phyloP scores from a whole-genome alignment of 2,329 filamentous ascomycete genomes.

The Ceratocystis albifundus region DNA sequence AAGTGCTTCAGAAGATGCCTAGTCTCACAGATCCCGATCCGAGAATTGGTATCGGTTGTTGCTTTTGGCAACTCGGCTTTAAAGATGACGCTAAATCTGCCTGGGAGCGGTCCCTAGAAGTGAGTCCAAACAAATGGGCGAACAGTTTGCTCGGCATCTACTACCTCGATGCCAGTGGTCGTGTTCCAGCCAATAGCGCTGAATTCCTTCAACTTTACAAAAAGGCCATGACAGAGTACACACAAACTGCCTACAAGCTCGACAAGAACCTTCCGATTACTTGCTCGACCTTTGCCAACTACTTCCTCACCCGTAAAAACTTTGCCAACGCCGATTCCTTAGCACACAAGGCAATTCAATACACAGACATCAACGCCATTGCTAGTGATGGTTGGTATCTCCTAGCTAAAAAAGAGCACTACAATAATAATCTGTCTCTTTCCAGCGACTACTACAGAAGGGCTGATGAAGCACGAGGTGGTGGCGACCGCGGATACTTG shows the following conservation, averaged over 20 bases:
- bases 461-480: slow-evolving; percentile 83
- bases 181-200: slow-evolving; percentile 69
- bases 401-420: slow-evolving; percentile 82
- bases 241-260: slow-evolving; percentile 83
- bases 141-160: slow-evolving; percentile 84
- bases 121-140: slow-evolving; percentile 72
- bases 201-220: slow-evolving; percentile 79
- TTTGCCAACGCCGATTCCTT: slow-evolving; percentile 74
- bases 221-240: slow-evolving; percentile 88
- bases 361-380: slow-evolving; percentile 90
- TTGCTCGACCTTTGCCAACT: slow-evolving; percentile 79
- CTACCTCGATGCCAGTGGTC: slow-evolving; percentile 76
- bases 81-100: slow-evolving; percentile 84
- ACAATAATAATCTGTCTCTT: slow-evolving; percentile 59
- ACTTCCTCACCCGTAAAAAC: slow-evolving; percentile 75
- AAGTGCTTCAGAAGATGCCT: slow-evolving; percentile 73
- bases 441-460: slow-evolving; percentile 80
- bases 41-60: slow-evolving; percentile 89
- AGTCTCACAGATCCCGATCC: slow-evolving; percentile 86
- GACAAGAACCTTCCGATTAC: slow-evolving; percentile 85
- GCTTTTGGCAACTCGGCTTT: slow-evolving; percentile 91
- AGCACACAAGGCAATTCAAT: slow-evolving; percentile 85
- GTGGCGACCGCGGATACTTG: slow-evolving; percentile 78
- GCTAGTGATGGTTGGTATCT: slow-evolving; percentile 97
- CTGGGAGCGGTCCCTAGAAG: slow-evolving; percentile 77